phyloP scores from a whole-genome alignment of 1,284 basidiomycete genomes.

The Uromyces viciae-fabae region DNA sequence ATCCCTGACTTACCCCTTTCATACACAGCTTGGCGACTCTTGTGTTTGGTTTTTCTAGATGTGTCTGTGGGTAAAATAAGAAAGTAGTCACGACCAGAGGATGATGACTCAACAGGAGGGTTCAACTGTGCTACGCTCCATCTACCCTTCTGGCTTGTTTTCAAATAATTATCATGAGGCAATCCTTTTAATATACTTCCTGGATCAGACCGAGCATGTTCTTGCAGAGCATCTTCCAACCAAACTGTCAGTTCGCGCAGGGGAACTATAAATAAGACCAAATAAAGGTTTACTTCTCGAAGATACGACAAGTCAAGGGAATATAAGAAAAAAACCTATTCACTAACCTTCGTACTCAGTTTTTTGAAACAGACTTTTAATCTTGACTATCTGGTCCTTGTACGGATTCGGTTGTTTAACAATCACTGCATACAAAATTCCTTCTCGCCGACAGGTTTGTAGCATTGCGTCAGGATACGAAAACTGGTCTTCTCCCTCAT shows the following conservation, averaged over 20 bases:
- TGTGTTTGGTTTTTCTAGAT: slow-evolving; percentile 34
- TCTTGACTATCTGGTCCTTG: slow-evolving; percentile 36
- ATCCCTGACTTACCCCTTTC: slow-evolving; percentile 6
- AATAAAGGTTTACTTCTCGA: not conserved
- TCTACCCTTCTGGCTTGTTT: slow-evolving; percentile 21
- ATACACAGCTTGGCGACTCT: slow-evolving; percentile 38
- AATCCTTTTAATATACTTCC: slow-evolving; percentile 13
- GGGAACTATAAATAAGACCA: slow-evolving; percentile 16
- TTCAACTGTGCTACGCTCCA: not conserved
- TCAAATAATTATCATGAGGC: not conserved
- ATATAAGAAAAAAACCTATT: not conserved
- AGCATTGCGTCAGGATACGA: slow-evolving; percentile 30
- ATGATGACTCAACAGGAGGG: slow-evolving; percentile 22
- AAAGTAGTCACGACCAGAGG: slow-evolving; percentile 24
- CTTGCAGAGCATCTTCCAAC: slow-evolving; percentile 37
- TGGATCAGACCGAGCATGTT: slow-evolving; percentile 23
- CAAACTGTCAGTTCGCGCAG: slow-evolving; percentile 27
- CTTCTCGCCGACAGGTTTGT: slow-evolving; percentile 38
- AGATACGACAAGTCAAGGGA: not conserved
- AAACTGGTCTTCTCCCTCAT: slow-evolving; percentile 30
- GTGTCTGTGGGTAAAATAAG: slow-evolving; percentile 21
- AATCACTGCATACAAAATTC: slow-evolving; percentile 37
- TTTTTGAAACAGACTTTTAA: slow-evolving; percentile 32
- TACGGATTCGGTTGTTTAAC: slow-evolving; percentile 42
- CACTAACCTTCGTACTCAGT: slow-evolving; percentile 34